Base-by-base conservation (phyloP, 225 moss, liverwort and hornwort species). In the Pleurozium schreberi region DNA sequence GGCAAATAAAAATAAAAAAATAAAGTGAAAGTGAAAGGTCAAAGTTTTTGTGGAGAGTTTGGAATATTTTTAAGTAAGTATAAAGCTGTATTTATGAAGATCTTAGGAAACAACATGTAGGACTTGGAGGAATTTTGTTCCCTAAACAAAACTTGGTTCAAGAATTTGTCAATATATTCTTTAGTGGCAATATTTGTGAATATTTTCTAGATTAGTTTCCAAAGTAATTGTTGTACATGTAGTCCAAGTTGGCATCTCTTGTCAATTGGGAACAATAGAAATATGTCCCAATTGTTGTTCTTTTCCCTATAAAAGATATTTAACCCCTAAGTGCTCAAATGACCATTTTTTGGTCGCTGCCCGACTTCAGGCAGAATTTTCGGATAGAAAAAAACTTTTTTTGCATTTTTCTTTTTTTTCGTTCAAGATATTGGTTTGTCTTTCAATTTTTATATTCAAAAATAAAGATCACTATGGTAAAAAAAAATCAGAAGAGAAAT, bases 181-280 rank as follows among this genome's bases (percentile, higher is more conserved):
- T 47, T 31, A 49, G 19, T 34, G 14, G 22, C 21, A 34, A 50
- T 33, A 50, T 21, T 33, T 8, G 50, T 75, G 7, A 75, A 8
- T 34, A 20, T 20, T 3, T 75, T 33, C 3, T 33, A 33, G 7
- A 12, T 6, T 50, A 47, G 5, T 76, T 53, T 25, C 15, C 8
- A 25, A 23, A 55, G 1, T 53, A 38, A 15, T 55, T 55, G 78
- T 38, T 2, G 0, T 38, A 78, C 2, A 0, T 36, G 16, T 9
- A 76, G 8, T 3, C 0, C 0, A 0, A 2, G 1, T 16, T 57
- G 38, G 16, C 15, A 53, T 36, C 12, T 77, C 23, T 53, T 36
- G 13, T 3, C 0, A 78, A 1, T n/a, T 55, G 55, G 2, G 14
- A 78, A n/a, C 38, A 3, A 78, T 6, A 55, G 22, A 55, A 55